Conservation (phyloP, 2,329 filamentous ascomycete species). For the Penicillium sp. region DNA sequence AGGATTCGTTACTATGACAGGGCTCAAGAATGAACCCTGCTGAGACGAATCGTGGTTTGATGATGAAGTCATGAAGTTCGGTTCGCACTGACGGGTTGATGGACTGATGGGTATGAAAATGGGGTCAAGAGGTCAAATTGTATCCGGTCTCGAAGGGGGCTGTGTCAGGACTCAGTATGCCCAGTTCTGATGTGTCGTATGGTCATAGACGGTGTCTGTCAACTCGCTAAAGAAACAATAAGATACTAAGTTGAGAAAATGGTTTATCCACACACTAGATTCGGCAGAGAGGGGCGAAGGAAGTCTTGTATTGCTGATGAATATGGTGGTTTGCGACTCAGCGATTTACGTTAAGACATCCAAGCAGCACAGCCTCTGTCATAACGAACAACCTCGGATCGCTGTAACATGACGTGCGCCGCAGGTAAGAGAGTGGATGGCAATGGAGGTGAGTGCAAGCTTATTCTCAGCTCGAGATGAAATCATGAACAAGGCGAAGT, state of each 20-base stretch:
- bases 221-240: not conserved
- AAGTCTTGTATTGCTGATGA: not conserved
- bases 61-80: conserved; percentile 18
- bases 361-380: not conserved
- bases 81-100: conserved; percentile 3
- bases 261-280: not conserved
- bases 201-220: not conserved
- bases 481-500: not conserved
- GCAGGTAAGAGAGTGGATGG: not conserved
- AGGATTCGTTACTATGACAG: conserved; percentile 19
- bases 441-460: not conserved
- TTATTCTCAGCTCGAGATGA: not conserved
- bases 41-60: conserved; percentile 8
- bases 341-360: not conserved
- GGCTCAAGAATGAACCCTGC: conserved; percentile 22
- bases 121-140: not conserved
- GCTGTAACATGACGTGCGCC: not conserved
- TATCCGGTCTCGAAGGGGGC: conserved; percentile 14
- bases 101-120: conserved; percentile 3
- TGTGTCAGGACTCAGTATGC: conserved; percentile 23
- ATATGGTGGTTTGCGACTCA: not conserved
- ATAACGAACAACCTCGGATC: not conserved
- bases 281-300: not conserved
- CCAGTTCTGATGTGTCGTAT: conserved; percentile 4
- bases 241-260: conserved; percentile 3